A percentile compares a stretch with the other conserved stretches of the same genome.
These are phyloP conservation scores for Candida pini DNA, from an alignment of 805 yeast species.

Conservation along the genomic window DNA sequence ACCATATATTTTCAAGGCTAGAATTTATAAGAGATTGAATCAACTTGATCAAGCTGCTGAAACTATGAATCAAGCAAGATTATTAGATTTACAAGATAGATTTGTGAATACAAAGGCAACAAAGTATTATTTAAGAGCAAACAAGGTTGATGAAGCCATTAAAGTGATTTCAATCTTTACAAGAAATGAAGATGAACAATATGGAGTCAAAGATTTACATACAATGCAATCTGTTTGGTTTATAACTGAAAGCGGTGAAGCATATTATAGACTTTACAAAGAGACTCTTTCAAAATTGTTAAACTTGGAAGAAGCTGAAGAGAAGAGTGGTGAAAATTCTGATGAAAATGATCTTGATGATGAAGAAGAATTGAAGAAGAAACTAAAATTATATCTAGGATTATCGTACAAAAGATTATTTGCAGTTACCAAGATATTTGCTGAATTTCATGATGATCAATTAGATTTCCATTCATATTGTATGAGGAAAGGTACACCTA, in stretches of 20 bases:
- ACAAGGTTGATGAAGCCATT: slow-evolving; percentile 67
- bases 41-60: slow-evolving; percentile 56
- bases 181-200: slow-evolving; percentile 71
- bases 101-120: slow-evolving; percentile 85
- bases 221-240: slow-evolving; percentile 92
- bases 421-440: slow-evolving; percentile 61
- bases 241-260: slow-evolving; percentile 76
- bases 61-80: slow-evolving; percentile 63
- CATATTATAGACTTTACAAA: slow-evolving; percentile 59
- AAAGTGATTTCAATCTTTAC: slow-evolving; percentile 75
- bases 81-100: slow-evolving; percentile 81
- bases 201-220: slow-evolving; percentile 83
- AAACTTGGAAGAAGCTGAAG: slow-evolving; percentile 8
- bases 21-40: slow-evolving; percentile 72
- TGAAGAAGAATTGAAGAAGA: slow-evolving; percentile 37
- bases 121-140: slow-evolving; percentile 75
- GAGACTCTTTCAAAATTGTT: slow-evolving; percentile 10
- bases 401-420: slow-evolving; percentile 74
- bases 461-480: slow-evolving; percentile 92
- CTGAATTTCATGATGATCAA: slow-evolving; percentile 76
- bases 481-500: slow-evolving; percentile 83
- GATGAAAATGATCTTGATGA: slow-evolving; percentile 30
- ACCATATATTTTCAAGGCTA: slow-evolving; percentile 70
- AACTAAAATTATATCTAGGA: slow-evolving; percentile 39
- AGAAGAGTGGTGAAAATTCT: slow-evolving; percentile 24